Base-by-base conservation (phyloP, 2,329 filamentous ascomycete species). In the Phialemoniopsis sp. region DNA sequence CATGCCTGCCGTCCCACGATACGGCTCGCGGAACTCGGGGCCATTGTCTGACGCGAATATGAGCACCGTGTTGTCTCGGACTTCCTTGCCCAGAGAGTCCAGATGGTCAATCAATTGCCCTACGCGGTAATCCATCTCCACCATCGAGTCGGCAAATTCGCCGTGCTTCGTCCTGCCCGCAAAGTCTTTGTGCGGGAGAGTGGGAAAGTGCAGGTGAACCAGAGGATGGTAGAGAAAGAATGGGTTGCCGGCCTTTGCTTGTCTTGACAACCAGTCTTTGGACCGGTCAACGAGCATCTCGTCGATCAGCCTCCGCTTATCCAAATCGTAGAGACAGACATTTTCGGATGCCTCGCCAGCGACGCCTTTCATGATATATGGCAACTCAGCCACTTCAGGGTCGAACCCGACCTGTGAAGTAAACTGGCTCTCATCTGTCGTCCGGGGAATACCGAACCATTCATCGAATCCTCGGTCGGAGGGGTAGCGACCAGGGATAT, bases 31-130 rank as follows among this genome's bases (percentile, higher is more conserved):
- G 29, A 62, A 62, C 38, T 62, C 59, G 0, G 59, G 58, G 0
- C 59, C 59, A 9, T 62, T 62, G 43, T 62, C 59, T 0, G 59
- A 62, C 1, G 58, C 56, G 32, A 62, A 62, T 12, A 62, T 56
- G 46, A 62, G 38, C 8, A 60, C 48, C 0, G 56, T 62, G 21
- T 62, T 60, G 0, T 58, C 52, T 1, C 51, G 39, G 3, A 57
- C 37, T n/a, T n/a, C n/a, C n/a, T n/a, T n/a, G 0, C 51, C 55
- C 2, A 60, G 42, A 1, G 31, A 15, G 17, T 61, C 59, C 2
- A 62, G 36, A 31, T 62, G 53, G 26, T 62, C 57, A 0, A 61
- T 34, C 5, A 62, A 14, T 31, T 62, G 42, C 9, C 59, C 58
- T 0, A 59, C 56, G 1, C 55, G 53, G 18, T 53, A 31, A 7